Conservation (phyloP, 1,139 yeast genomes). For the Yamadazyma epiphylla region DNA sequence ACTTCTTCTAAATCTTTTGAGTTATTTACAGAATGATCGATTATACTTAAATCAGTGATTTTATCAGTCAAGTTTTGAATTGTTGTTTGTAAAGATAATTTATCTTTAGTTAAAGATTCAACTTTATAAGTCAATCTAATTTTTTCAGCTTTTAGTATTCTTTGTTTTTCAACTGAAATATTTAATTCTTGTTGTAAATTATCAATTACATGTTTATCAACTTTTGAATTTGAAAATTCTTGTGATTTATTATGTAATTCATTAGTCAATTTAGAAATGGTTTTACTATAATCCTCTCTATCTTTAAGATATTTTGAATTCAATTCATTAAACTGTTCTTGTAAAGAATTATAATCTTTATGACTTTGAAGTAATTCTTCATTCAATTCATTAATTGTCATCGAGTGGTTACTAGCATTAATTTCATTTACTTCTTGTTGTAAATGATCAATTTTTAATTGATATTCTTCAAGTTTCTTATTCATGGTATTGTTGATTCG, state of each 20-base stretch:
- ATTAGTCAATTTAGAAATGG: constrained; percentile 24
- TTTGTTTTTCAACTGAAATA: constrained; percentile 44
- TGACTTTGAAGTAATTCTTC: constrained; percentile 20
- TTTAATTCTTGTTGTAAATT: constrained; percentile 37
- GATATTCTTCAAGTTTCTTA: constrained; percentile 28
- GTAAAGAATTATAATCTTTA: constrained; percentile 20
- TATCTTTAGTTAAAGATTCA: constrained; percentile 37
- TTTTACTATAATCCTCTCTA: constrained; percentile 22
- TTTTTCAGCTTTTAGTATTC: constrained; percentile 48
- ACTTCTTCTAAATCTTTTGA: constrained; percentile 12
- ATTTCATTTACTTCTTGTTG: constrained; percentile 29
- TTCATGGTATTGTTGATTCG: constrained; percentile 15
- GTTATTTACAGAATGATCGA: constrained; percentile 15
- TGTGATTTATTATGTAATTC: constrained; percentile 28
- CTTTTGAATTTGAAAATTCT: constrained; percentile 17
- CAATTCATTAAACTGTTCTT: constrained; percentile 19
- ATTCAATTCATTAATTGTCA: constrained; percentile 9
- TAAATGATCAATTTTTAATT: constrained; percentile 27
- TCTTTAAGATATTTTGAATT: constrained; percentile 19
- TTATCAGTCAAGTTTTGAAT: constrained; percentile 30
- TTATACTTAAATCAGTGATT: constrained; percentile 17
- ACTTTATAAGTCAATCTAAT: constrained; percentile 38
- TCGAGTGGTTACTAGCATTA: constrained; percentile 2
- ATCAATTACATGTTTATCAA: constrained; percentile 20
- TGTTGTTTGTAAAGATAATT: constrained; percentile 28